A percentile compares a stretch with the other conserved stretches of the same genome.
phyloP scores from a whole-genome alignment of 768 basidiomycete genomes.

The Russula emetica region DNA sequence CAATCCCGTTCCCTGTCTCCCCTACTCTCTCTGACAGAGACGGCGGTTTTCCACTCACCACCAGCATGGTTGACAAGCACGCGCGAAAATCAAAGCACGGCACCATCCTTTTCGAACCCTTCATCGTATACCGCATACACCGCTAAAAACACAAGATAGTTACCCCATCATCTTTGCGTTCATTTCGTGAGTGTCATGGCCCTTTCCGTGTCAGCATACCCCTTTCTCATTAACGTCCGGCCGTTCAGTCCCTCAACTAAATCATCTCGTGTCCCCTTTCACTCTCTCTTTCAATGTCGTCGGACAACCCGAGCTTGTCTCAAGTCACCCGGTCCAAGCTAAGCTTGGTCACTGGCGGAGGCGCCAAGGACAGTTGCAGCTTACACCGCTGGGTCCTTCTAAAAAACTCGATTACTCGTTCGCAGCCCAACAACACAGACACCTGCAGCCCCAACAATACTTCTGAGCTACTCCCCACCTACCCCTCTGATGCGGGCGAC shows the following conservation, averaged over 20 bases:
- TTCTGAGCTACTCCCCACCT: slow-evolving; percentile 36
- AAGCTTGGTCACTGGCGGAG: slow-evolving; percentile 52
- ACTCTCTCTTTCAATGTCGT: slow-evolving; percentile 42
- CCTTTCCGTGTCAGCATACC: slow-evolving; percentile 10
- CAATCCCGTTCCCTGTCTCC: slow-evolving; percentile 27
- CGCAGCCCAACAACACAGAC: slow-evolving; percentile 43
- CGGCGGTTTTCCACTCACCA: slow-evolving; percentile 32
- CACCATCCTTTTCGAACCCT: slow-evolving; percentile 81
- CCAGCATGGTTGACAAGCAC: slow-evolving; percentile 80
- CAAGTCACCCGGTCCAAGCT: slow-evolving; percentile 56
- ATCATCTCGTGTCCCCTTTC: slow-evolving; percentile 22
- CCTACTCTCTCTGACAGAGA: slow-evolving; percentile 22
- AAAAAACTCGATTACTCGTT: slow-evolving; percentile 73
- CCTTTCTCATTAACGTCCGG: slow-evolving; percentile 1
- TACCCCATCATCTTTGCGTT: slow-evolving; percentile 19
- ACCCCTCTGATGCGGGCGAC: slow-evolving; percentile 42
- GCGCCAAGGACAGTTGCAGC: slow-evolving; percentile 60
- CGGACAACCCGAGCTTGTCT: slow-evolving; percentile 46
- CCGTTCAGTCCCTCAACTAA: slow-evolving; percentile 2
- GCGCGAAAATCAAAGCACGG: slow-evolving; percentile 79
- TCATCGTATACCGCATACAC: slow-evolving; percentile 86
- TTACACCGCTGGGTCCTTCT: slow-evolving; percentile 85
- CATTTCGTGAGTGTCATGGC: slow-evolving; percentile 15
- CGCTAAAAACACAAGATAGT: slow-evolving; percentile 36
- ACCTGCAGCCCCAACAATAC: slow-evolving; percentile 29